phyloP scores from a whole-genome alignment of 1,139 yeast species.

The Hemisphaericaspora lyxosophila region DNA sequence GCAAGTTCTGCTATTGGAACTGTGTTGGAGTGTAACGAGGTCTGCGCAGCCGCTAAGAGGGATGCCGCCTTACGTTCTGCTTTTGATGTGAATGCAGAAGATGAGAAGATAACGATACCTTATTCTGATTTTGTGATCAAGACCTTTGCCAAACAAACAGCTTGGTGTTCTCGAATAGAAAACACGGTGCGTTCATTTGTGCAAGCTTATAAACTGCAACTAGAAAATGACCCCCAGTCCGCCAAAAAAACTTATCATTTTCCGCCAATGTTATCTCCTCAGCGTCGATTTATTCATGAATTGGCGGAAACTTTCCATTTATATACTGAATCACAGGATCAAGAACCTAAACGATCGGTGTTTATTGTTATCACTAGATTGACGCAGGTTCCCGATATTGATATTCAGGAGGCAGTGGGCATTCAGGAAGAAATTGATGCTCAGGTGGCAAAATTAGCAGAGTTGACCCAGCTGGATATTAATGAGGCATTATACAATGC shows the following conservation, averaged over 20 bases:
- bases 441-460: constrained; percentile 24
- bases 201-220: constrained; percentile 23
- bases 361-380: constrained; percentile 50
- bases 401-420: constrained; percentile 28
- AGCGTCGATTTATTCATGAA: constrained; percentile 70
- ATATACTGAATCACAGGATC: constrained; percentile 74
- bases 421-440: constrained; percentile 31
- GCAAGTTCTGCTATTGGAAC: constrained; percentile 30
- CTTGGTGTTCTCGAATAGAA: constrained; percentile 71
- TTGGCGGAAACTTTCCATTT: constrained; percentile 60
- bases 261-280: constrained; percentile 69
- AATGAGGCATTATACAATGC: constrained; percentile 46
- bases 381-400: constrained; percentile 29
- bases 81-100: constrained; percentile 38
- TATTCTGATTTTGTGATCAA: constrained; percentile 46
- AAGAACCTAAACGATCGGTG: constrained; percentile 76
- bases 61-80: constrained; percentile 66
- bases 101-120: constrained; percentile 22
- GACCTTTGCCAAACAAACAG: constrained; percentile 49
- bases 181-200: constrained; percentile 50
- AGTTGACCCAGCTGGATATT: constrained; percentile 21
- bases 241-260: constrained; percentile 47
- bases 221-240: constrained; percentile 15
- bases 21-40: constrained; percentile 60
- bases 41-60: constrained; percentile 63